Percentiles rank a stretch among this genome's conserved stretches.
Conservation (phyloP, 2,329 filamentous ascomycete genomes). For the Elsinoe ampelina region DNA sequence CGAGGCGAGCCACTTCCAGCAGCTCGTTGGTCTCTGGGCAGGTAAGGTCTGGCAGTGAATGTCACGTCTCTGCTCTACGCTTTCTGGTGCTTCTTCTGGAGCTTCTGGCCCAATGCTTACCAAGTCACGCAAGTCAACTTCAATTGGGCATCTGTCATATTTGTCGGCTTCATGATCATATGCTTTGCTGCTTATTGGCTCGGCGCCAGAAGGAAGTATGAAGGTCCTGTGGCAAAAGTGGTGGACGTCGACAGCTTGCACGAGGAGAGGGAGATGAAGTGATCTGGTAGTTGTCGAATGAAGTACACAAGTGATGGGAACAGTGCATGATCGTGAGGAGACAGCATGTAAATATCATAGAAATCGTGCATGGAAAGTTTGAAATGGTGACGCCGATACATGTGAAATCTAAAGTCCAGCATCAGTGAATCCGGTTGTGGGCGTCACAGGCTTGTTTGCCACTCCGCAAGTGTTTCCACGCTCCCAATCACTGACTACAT, state of each 20-base stretch:
- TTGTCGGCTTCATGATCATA: conserved; percentile 19
- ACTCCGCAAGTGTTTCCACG: neutral
- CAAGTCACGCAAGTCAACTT: conserved; percentile 34
- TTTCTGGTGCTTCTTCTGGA: conserved; percentile 32
- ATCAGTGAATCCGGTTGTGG: neutral
- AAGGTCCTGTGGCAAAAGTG: conserved; percentile 12
- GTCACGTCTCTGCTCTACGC: conserved; percentile 34
- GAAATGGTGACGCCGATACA: too few species aligned
- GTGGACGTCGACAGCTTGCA: conserved; percentile 4
- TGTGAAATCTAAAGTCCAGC: too few species aligned
- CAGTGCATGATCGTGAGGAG: neutral
- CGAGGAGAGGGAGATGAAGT: conserved; percentile 1
- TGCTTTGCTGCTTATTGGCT: conserved; percentile 13
- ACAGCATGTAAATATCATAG: neutral
- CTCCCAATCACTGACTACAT: too few species aligned
- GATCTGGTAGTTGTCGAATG: too few species aligned
- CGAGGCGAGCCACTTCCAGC: conserved; percentile 27
- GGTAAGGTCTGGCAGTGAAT: conserved; percentile 33
- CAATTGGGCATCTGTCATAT: conserved; percentile 45
- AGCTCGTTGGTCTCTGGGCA: conserved; percentile 32
- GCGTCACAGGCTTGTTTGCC: neutral
- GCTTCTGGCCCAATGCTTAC: conserved; percentile 33
- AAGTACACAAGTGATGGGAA: too few species aligned
- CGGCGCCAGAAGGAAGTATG: conserved; percentile 9
- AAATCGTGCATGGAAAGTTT: neutral